Percentiles rank a stretch among this genome's conserved stretches.
Conservation (phyloP, 2,329 filamentous ascomycete species). For the Penicillium sp. region DNA sequence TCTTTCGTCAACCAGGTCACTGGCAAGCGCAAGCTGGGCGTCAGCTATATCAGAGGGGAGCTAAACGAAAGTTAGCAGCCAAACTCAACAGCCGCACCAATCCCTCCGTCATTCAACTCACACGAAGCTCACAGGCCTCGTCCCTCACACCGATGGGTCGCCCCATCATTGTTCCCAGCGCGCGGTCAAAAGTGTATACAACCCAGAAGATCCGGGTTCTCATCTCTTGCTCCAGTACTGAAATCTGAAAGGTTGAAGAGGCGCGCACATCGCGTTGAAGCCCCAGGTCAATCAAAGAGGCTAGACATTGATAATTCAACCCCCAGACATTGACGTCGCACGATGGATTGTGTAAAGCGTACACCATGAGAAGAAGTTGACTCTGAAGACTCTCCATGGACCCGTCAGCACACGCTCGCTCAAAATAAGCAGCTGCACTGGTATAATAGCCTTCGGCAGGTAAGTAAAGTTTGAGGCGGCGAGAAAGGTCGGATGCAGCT, state of each 20-base stretch:
- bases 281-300: constrained; percentile 47
- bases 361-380: constrained; percentile 40
- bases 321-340: constrained; percentile 50
- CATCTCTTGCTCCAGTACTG: constrained; percentile 49
- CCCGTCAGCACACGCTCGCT: constrained; percentile 45
- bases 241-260: constrained; percentile 34
- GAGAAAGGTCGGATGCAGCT: constrained; percentile 42
- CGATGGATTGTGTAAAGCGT: constrained; percentile 47
- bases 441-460: constrained; percentile 47
- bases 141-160: constrained; percentile 51
- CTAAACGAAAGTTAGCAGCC: background rate
- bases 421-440: constrained; percentile 44
- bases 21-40: constrained; percentile 13
- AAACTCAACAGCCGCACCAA: background rate
- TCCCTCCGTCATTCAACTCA: constrained; percentile 18
- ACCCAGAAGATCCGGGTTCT: constrained; percentile 53
- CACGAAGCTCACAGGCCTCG: constrained; percentile 50
- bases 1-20: background rate
- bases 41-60: constrained; percentile 19
- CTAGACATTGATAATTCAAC: constrained; percentile 51
- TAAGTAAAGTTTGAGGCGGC: constrained; percentile 40
- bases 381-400: constrained; percentile 48
- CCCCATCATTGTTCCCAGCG: constrained; percentile 52
- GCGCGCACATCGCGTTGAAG: constrained; percentile 47
- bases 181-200: constrained; percentile 48